Conservation (phyloP, 176 grass and related monocot species). For the Triticum urartu region DNA sequence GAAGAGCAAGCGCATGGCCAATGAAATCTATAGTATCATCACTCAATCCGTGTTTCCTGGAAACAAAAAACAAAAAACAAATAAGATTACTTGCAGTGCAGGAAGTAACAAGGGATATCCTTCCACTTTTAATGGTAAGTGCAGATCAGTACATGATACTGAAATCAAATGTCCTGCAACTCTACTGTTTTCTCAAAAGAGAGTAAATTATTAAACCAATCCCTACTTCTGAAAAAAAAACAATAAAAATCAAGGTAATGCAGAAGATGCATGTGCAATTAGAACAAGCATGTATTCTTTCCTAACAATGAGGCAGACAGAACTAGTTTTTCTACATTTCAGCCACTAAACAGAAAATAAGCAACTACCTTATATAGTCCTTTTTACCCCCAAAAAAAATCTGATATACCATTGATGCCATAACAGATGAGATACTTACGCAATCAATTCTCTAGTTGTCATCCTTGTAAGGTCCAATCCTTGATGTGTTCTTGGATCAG, state of each 20-base stretch:
- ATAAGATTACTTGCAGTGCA: constrained; percentile 15
- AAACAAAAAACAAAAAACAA: constrained; percentile 9
- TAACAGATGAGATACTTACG: constrained; percentile 41
- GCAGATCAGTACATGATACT: background rate
- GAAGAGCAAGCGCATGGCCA: constrained; percentile 83
- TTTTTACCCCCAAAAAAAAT: background rate
- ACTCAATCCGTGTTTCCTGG: constrained; percentile 80
- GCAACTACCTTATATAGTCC: background rate
- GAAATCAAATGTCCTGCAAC: background rate
- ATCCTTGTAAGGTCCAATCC: constrained; percentile 82
- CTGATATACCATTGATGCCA: background rate
- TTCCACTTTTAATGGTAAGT: background rate
- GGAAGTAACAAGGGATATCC: constrained; percentile 19
- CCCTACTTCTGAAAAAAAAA: background rate
- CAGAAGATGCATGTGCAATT: background rate
- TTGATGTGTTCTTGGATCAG: constrained; percentile 76
- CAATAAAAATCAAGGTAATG: background rate
- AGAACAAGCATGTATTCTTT: constrained; percentile 8
- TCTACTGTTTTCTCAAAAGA: background rate
- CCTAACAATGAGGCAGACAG: background rate
- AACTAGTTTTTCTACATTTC: constrained; percentile 22
- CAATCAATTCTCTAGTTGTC: constrained; percentile 73
- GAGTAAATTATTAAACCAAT: background rate
- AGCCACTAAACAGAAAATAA: background rate
- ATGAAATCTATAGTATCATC: constrained; percentile 91